Evolutionary conservation across 1,284 basidiomycete species (phyloP).

Genomic region (Ceratobasidium sp.): DNA sequence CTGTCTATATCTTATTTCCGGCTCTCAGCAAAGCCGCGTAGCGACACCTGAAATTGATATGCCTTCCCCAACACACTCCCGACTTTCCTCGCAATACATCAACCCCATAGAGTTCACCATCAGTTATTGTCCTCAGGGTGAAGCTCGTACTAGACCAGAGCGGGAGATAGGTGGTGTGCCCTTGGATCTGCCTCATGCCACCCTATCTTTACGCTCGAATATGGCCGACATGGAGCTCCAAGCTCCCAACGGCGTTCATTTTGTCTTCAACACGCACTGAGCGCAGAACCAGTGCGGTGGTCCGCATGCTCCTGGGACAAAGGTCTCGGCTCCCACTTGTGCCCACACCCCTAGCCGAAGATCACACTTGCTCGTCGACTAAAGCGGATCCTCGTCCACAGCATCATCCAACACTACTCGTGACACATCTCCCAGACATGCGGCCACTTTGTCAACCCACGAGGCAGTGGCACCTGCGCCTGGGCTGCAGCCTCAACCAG

Average conservation of each 20-base stretch:
- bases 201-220: too few species aligned
- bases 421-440: conserved; percentile 28
- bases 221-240: conserved; percentile 66
- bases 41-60: conserved; percentile 44
- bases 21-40: conserved; percentile 19
- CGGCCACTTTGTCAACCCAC: conserved; percentile 21
- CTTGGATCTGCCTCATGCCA: too few species aligned
- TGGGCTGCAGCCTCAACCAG: conserved; percentile 15
- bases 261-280: conserved; percentile 8
- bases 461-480: conserved; percentile 29
- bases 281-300: conserved; percentile 9
- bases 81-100: conserved; percentile 19
- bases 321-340: conserved; percentile 22
- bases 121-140: conserved; percentile 46
- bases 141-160: conserved; percentile 35
- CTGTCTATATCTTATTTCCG: conserved; percentile 43
- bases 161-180: conserved; percentile 34
- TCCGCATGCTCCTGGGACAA: conserved; percentile 31
- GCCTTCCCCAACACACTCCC: conserved; percentile 29
- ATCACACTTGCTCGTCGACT: conserved; percentile 30
- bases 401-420: conserved; percentile 34
- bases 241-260: conserved; percentile 55
- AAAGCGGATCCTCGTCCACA: conserved; percentile 14
- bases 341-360: conserved; percentile 36
- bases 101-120: conserved; percentile 62